These are phyloP conservation scores for Kodamaea ohmeri DNA, from an alignment of 1,139 yeast species.

Conservation along the genomic window DNA sequence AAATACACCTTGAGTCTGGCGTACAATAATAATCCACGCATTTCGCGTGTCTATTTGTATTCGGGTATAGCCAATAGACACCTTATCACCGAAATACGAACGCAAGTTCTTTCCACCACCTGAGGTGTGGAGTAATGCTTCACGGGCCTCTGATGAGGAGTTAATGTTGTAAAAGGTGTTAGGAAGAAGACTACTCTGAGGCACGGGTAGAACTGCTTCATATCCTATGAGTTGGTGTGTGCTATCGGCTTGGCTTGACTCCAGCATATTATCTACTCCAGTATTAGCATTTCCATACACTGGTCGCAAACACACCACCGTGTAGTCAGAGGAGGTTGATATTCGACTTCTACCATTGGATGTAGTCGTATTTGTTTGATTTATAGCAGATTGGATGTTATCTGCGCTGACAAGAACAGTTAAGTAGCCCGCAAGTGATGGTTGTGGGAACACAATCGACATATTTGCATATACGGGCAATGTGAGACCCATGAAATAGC, in stretches of 20 bases:
- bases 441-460: constrained; percentile 60
- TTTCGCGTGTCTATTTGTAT: constrained; percentile 47
- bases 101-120: constrained; percentile 53
- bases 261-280: constrained; percentile 14
- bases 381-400: constrained; percentile 37
- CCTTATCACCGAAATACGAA: constrained; percentile 39
- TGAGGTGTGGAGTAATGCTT: constrained; percentile 33
- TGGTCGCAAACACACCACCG: constrained; percentile 35
- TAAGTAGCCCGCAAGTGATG: constrained; percentile 68
- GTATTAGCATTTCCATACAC: constrained; percentile 19
- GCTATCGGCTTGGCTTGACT: constrained; percentile 11
- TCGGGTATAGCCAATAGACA: constrained; percentile 72
- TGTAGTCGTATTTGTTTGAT: constrained; percentile 18
- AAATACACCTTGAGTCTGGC: constrained; percentile 60
- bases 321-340: constrained; percentile 24
- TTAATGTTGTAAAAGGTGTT: constrained; percentile 29
- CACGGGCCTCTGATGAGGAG: constrained; percentile 34
- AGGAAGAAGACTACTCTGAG: constrained; percentile 27
- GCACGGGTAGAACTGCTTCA: constrained; percentile 35
- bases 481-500: constrained; percentile 55
- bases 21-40: constrained; percentile 78
- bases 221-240: constrained; percentile 27
- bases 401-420: constrained; percentile 64
- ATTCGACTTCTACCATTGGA: not conserved
- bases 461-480: constrained; percentile 72